Evolutionary conservation across 768 basidiomycete genomes (phyloP).

Genomic region (Tephrocybe sp.): DNA sequence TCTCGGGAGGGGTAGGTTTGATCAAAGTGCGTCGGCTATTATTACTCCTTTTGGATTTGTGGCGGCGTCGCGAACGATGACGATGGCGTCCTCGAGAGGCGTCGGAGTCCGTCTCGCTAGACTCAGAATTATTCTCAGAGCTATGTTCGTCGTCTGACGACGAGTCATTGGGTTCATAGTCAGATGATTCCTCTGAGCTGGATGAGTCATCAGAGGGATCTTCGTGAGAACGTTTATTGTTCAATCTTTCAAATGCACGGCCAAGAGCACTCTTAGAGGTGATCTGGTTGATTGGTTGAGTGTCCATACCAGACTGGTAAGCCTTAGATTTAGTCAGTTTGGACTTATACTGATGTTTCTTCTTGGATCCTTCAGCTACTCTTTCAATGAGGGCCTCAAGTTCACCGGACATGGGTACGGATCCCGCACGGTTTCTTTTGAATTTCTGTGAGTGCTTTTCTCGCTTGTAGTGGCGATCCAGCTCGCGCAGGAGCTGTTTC

Average conservation of each 20-base stretch:
- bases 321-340: not conserved
- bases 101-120: not conserved
- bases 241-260: no score
- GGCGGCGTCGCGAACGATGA: not conserved
- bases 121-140: no score
- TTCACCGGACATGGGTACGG: not conserved
- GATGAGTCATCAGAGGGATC: not conserved
- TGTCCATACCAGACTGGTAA: not conserved
- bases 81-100: no score
- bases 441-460: not conserved
- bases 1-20: no score
- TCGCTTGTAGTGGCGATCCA: not conserved
- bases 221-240: no score
- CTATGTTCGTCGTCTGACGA: no score
- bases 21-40: no score
- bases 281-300: not conserved
- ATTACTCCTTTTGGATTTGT: not conserved
- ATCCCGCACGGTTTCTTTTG: not conserved
- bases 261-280: not conserved
- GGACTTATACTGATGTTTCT: not conserved
- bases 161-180: not conserved
- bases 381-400: not conserved
- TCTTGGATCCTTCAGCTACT: slow-evolving; percentile 1
- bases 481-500: not conserved
- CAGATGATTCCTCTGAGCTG: not conserved